phyloP scores from a whole-genome alignment of 2,329 filamentous ascomycete genomes.

The Phoma sp. region DNA sequence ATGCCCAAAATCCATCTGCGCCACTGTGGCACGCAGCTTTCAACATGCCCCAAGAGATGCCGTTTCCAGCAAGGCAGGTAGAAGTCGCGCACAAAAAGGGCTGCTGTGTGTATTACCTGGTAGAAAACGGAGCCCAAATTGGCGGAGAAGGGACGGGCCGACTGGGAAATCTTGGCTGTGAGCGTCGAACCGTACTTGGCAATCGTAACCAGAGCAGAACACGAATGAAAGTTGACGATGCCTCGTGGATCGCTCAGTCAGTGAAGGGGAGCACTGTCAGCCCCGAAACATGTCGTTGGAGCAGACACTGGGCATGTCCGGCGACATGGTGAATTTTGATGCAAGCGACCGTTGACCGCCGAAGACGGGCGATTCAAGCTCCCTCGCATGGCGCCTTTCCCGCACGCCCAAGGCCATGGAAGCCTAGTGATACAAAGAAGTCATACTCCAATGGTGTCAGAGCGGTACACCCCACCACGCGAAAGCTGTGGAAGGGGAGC shows the following conservation, averaged over 20 bases:
- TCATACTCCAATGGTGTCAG: slow-evolving; percentile 34
- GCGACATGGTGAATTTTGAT: slow-evolving; percentile 8
- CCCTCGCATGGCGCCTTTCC: slow-evolving; percentile 17
- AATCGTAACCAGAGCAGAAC: background rate
- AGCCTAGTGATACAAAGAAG: slow-evolving; percentile 29
- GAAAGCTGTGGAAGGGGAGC: slow-evolving; percentile 20
- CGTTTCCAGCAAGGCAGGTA: slow-evolving; percentile 9
- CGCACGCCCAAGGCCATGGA: slow-evolving; percentile 15
- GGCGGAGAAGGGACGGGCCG: slow-evolving; percentile 6
- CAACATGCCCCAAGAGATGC: slow-evolving; percentile 22
- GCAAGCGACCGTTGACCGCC: slow-evolving; percentile 17
- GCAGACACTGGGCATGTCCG: slow-evolving; percentile 6
- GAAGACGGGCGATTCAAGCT: slow-evolving; percentile 17
- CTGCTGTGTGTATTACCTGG: slow-evolving; percentile 19
- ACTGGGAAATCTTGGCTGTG: slow-evolving; percentile 4
- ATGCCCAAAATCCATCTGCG: slow-evolving; percentile 28
- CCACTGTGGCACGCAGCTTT: slow-evolving; percentile 49
- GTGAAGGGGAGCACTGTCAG: background rate
- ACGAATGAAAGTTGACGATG: slow-evolving; percentile 1
- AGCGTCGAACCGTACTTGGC: slow-evolving; percentile 2
- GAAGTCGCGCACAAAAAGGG: slow-evolving; percentile 12
- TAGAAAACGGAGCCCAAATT: background rate
- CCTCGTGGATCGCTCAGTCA: background rate
- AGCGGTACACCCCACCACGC: slow-evolving; percentile 8
- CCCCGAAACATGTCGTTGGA: background rate